phyloP scores from a whole-genome alignment of 345 rosid species.

The Salix udensis region DNA sequence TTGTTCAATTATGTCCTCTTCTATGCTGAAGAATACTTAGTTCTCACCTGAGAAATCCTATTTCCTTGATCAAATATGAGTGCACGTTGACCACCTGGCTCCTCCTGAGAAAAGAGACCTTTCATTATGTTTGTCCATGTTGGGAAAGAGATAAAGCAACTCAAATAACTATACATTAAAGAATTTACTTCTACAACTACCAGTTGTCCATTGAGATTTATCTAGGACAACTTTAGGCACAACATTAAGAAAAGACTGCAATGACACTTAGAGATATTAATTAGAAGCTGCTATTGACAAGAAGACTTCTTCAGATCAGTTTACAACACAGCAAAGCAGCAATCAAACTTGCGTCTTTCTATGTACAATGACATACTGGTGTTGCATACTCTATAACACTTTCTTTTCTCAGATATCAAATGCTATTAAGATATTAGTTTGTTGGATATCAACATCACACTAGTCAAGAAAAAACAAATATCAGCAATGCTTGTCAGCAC shows the following conservation, averaged over 20 bases:
- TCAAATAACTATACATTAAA: background rate
- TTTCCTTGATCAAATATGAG: constrained; percentile 96
- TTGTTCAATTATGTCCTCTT: background rate
- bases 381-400: background rate
- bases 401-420: background rate
- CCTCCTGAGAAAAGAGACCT: constrained; percentile 53
- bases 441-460: background rate
- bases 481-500: background rate
- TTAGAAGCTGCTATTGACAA: background rate
- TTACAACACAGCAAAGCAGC: background rate
- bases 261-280: background rate
- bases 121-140: background rate
- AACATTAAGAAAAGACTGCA: background rate
- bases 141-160: background rate
- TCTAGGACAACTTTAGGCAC: background rate
- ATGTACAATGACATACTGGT: background rate
- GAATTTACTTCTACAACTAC: background rate
- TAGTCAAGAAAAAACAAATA: background rate
- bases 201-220: background rate
- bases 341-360: background rate
- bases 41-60: constrained; percentile 77
- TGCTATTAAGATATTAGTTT: background rate
- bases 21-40: background rate
- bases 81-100: constrained; percentile 96
- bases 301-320: background rate